Base-by-base conservation (phyloP, 106 monocot species). In the Dioscorea dumetorum region DNA sequence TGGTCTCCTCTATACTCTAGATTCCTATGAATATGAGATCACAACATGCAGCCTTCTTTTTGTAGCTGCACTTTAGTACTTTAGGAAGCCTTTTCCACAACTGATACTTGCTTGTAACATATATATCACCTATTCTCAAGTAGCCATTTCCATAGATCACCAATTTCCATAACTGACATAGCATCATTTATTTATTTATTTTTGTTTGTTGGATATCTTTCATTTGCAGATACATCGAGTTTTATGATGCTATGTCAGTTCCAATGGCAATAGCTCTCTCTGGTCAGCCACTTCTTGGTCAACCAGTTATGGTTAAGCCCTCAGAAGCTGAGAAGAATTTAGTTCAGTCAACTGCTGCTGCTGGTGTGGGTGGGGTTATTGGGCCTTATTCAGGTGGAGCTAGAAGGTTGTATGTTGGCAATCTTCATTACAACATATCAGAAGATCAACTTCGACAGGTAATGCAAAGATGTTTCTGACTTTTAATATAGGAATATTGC, bases 221-320 rank as follows among this genome's bases (percentile, higher is more conserved):
- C n/a, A 24, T 59, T 63, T 79, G 49, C 84, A 95, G 95, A 81
- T 91, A 91, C 71, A 87, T 95, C 69, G 95, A 95, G 69, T 95
- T 95, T 61, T 91, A 91, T 72, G 91, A 95, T 76, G 91, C 73
- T 33, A 91, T 95, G 95, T 91, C 95, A 16, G 91, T 95, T 57
- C 95, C 95, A 33, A 91, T 95, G 91, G 95, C 95, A 70, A 95
- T 95, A 49, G 91, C 95, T 70, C 84, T 95, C 6, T 84, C 84
- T 67, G 95, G 95, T 2, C 88, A 95, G 74, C 73, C 66, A 12
- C 91, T 95, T 63, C 81, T 80, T 63, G 88, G 95, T 31, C 91
- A 91, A 72, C 72, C 83, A 28, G 91, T 95, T 48, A 91, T 91
- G 95, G 95, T 95, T 63, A 95, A 95, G 72, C 91, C 95, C 22